phyloP scores from a whole-genome alignment of 2,329 filamentous ascomycete genomes.

The Stachybotrys echinatus region DNA sequence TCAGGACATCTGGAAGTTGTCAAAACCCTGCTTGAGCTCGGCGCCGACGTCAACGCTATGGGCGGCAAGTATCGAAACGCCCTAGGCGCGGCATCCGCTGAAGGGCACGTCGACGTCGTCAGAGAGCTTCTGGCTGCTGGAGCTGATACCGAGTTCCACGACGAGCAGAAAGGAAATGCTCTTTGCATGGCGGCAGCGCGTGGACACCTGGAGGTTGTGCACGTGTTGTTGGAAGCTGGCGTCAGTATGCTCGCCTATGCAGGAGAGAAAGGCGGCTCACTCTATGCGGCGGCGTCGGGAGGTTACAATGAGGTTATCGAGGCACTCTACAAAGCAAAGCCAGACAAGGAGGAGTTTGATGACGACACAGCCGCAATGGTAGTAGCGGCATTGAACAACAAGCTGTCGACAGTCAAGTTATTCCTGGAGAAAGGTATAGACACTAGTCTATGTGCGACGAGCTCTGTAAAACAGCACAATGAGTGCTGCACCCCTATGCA shows the following conservation, averaged over 20 bases:
- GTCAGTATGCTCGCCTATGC: no score
- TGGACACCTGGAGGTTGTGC: not conserved
- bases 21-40: not conserved
- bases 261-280: not conserved
- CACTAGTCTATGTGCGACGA: no score
- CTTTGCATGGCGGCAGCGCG: not conserved
- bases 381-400: not conserved
- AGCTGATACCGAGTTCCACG: not conserved
- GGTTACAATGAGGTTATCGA: not conserved
- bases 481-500: not conserved
- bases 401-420: not conserved
- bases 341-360: not conserved
- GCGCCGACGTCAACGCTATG: not conserved
- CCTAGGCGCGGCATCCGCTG: not conserved
- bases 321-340: not conserved
- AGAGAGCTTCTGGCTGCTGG: not conserved
- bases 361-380: not conserved
- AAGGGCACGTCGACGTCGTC: not conserved
- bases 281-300: not conserved
- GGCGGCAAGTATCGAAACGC: not conserved
- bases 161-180: not conserved
- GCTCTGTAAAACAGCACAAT: not conserved
- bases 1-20: not conserved
- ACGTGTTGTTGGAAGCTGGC: not conserved
- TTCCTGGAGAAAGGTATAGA: not conserved